Evolutionary conservation across 495 filamentous ascomycete species (phyloP).

Genomic region (Podospora conica): DNA sequence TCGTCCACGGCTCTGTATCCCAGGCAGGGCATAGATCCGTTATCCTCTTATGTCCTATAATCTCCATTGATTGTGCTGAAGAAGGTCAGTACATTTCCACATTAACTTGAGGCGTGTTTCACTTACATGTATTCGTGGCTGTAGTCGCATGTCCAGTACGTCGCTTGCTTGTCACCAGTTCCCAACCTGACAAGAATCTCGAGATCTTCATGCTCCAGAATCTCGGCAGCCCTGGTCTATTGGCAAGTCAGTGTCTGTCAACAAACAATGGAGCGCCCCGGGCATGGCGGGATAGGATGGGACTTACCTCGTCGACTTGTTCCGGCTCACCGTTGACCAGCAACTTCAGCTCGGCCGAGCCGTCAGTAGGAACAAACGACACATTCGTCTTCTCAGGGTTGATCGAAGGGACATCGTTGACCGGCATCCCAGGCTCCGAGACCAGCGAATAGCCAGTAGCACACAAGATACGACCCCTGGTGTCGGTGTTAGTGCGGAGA

Average conservation of each 20-base stretch:
- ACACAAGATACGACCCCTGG: slow-evolving; percentile 79
- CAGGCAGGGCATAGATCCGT: background rate
- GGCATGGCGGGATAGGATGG: background rate
- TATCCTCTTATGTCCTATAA: slow-evolving; percentile 59
- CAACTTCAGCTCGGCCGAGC: slow-evolving; percentile 71
- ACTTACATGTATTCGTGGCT: slow-evolving; percentile 84
- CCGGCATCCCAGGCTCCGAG: slow-evolving; percentile 48
- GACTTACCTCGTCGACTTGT: slow-evolving; percentile 68
- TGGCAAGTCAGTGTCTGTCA: slow-evolving; percentile 1
- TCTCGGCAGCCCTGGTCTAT: slow-evolving; percentile 65
- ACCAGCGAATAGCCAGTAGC: slow-evolving; percentile 86
- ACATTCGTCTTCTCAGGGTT: slow-evolving; percentile 82
- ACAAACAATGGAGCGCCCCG: background rate
- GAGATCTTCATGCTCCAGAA: slow-evolving; percentile 79
- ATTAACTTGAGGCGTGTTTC: background rate
- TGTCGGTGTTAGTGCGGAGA: slow-evolving; percentile 7
- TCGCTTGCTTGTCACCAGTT: slow-evolving; percentile 64
- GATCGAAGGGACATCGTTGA: slow-evolving; percentile 55
- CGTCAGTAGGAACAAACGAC: slow-evolving; percentile 83
- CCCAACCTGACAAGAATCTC: slow-evolving; percentile 75
- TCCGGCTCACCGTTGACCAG: slow-evolving; percentile 89
- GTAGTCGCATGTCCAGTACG: slow-evolving; percentile 95
- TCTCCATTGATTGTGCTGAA: slow-evolving; percentile 82
- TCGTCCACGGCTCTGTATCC: background rate
- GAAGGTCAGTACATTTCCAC: slow-evolving; percentile 6